A percentile compares a stretch with the other conserved stretches of the same genome.
Conservation (phyloP, 2,329 filamentous ascomycete genomes). For the Verticillium nubilum region DNA sequence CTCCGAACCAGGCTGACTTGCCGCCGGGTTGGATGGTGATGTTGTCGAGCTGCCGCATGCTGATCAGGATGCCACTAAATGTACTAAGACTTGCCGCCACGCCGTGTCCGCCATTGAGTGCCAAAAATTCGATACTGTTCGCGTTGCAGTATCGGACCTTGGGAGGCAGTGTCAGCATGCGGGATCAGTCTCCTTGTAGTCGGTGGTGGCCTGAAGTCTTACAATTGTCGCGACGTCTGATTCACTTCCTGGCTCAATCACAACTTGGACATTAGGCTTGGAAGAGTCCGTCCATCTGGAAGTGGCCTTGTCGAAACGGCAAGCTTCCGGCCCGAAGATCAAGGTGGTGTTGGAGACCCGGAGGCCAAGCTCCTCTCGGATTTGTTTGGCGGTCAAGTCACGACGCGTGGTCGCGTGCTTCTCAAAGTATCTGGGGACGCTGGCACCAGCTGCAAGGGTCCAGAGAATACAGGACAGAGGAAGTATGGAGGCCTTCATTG, state of each 20-base stretch:
- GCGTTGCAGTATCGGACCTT: not conserved
- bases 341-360: not conserved
- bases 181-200: not conserved
- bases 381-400: not conserved
- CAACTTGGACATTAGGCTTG: not conserved
- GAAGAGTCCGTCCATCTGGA: not conserved
- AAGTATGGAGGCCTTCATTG: not conserved
- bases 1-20: no score
- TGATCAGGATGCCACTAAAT: not conserved
- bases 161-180: not conserved
- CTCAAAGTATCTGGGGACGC: not conserved
- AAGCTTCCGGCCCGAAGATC: not conserved
- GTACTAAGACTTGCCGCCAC: slow-evolving; percentile 2
- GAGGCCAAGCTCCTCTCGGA: not conserved
- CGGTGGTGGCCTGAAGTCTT: not conserved
- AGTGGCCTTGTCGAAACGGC: not conserved
- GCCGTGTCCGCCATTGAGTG: no score
- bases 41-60: no score
- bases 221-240: not conserved
- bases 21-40: no score
- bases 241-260: not conserved
- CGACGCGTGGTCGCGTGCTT: not conserved
- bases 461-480: not conserved
- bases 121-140: no score
- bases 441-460: not conserved